phyloP scores from a whole-genome alignment of 2,329 filamentous ascomycete species.

The Aspergillus fischeri region DNA sequence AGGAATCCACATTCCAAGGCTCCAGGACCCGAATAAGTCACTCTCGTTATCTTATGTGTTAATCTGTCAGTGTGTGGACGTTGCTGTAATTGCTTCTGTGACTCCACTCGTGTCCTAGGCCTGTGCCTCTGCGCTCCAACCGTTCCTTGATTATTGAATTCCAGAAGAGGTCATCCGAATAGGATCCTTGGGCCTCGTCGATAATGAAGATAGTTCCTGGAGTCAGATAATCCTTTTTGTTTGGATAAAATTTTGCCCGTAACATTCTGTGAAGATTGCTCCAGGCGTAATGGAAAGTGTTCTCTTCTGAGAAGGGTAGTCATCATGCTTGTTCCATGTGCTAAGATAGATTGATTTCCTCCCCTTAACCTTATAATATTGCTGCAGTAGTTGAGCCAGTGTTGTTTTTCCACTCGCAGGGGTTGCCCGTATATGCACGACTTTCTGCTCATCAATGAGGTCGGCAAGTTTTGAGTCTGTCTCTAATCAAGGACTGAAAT shows the following conservation, averaged over 20 bases:
- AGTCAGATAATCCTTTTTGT: background rate
- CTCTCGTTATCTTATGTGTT: too few species aligned
- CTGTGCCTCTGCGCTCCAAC: background rate
- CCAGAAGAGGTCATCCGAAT: background rate
- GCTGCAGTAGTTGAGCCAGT: slow-evolving; percentile 2
- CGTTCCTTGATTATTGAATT: background rate
- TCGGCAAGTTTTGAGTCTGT: slow-evolving; percentile 6
- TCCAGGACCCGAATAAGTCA: too few species aligned
- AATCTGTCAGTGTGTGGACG: too few species aligned
- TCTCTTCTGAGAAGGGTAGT: background rate
- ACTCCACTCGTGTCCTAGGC: too few species aligned
- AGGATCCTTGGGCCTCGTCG: background rate
- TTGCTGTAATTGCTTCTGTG: too few species aligned
- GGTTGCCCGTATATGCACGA: slow-evolving; percentile 8
- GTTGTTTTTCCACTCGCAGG: slow-evolving; percentile 11
- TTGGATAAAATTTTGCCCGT: background rate
- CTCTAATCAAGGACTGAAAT: slow-evolving; percentile 2
- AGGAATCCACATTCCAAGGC: too few species aligned
- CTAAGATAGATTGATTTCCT: background rate
- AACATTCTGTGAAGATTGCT: background rate
- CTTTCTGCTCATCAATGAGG: slow-evolving; percentile 4
- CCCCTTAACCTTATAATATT: background rate
- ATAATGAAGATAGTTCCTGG: background rate
- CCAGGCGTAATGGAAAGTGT: background rate
- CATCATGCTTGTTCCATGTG: background rate